These are phyloP conservation scores for Scytalidium lignicola DNA, from an alignment of 2,329 filamentous ascomycete species.

Conservation along the genomic window DNA sequence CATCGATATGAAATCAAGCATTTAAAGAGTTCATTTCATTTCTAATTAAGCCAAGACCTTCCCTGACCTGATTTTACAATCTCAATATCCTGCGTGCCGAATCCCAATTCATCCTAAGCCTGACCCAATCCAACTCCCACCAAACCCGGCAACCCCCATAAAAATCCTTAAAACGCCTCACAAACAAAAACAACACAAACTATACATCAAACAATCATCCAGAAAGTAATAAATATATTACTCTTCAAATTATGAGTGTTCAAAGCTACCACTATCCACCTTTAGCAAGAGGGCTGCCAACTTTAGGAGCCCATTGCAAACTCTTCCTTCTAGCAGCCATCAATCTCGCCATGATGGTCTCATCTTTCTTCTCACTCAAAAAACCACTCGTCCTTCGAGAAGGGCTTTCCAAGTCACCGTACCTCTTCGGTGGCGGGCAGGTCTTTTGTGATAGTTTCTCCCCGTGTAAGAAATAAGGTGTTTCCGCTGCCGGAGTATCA, in stretches of 20 bases:
- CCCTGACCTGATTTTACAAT: too few relatives aligned
- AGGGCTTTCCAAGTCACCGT: constrained; percentile 10
- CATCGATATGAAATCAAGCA: too few relatives aligned
- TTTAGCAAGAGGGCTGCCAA: constrained; percentile 65
- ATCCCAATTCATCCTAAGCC: too few relatives aligned
- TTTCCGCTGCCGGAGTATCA: constrained; percentile 23
- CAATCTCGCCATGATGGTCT: constrained; percentile 40
- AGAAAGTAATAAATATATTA: background rate
- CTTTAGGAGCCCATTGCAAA: constrained; percentile 69
- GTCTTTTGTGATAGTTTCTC: constrained; percentile 27
- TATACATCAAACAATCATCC: background rate
- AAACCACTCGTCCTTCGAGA: constrained; percentile 31
- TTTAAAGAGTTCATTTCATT: too few relatives aligned
- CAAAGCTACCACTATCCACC: constrained; percentile 11
- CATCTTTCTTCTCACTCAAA: constrained; percentile 46
- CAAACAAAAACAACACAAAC: too few relatives aligned
- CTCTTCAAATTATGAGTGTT: background rate
- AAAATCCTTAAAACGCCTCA: too few relatives aligned
- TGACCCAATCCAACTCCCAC: too few relatives aligned
- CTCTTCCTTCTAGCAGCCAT: constrained; percentile 73
- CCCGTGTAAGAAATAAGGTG: constrained; percentile 26
- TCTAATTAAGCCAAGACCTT: too few relatives aligned
- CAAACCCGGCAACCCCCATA: too few relatives aligned
- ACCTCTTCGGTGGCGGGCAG: constrained; percentile 21
- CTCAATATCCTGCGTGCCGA: too few relatives aligned